These are phyloP conservation scores for Aphanomyces astaci DNA, from an alignment of 352 stramenopile species.

Conservation along the genomic window DNA sequence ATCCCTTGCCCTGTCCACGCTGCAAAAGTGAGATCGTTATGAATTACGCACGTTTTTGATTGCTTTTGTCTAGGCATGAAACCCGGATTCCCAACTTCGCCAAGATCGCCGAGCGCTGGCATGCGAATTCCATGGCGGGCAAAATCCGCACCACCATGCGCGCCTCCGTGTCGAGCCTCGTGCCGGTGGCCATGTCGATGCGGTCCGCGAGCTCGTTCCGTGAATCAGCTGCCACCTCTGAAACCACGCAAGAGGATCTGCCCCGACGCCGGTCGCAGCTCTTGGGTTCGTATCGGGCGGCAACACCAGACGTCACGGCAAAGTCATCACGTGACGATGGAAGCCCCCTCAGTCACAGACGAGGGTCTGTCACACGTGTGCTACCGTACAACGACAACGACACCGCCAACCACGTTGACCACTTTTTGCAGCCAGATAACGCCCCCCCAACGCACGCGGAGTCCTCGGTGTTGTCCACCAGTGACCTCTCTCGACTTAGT, in stretches of 20 bases:
- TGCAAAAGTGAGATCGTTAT: slow-evolving; percentile 13
- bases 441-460: too few species aligned
- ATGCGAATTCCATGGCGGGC: background rate
- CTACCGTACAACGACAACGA: background rate
- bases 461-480: too few species aligned
- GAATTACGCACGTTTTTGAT: background rate
- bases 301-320: background rate
- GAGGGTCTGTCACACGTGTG: background rate
- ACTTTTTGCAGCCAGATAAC: too few species aligned
- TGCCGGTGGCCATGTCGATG: background rate
- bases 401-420: background rate
- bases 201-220: background rate
- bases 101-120: background rate
- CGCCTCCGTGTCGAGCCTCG: background rate
- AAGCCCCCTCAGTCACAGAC: background rate
- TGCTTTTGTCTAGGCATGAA: background rate
- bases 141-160: background rate
- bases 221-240: background rate
- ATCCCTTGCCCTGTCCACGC: background rate
- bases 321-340: background rate
- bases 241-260: background rate
- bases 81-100: background rate
- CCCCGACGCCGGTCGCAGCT: background rate
- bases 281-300: background rate
- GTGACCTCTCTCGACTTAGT: too few species aligned